phyloP scores from a whole-genome alignment of 306 rosid species.

The Dalbergia cochinchinensis region DNA sequence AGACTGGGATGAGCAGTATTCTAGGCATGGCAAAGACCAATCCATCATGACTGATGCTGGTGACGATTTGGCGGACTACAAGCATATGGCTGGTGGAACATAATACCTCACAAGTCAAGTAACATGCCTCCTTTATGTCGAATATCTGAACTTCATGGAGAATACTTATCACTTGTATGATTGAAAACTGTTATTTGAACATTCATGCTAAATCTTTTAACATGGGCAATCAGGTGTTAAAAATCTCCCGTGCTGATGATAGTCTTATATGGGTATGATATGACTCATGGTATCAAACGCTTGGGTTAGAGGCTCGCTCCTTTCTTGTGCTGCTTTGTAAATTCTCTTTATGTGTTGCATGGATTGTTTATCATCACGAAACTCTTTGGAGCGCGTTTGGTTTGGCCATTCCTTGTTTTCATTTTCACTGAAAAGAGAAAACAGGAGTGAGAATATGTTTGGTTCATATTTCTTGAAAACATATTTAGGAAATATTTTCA shows the following conservation, averaged over 20 bases:
- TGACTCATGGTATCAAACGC: constrained; percentile 22
- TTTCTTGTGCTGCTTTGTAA: constrained; percentile 42
- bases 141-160: constrained; percentile 61
- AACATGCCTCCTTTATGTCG: constrained; percentile 50
- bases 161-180: constrained; percentile 47
- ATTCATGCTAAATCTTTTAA: constrained; percentile 39
- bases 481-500: no score
- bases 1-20: no score
- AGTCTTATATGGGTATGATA: constrained; percentile 31
- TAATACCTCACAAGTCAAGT: constrained; percentile 46
- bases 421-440: no score
- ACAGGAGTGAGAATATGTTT: no score
- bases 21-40: no score
- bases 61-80: constrained; percentile 59
- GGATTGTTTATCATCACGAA: constrained; percentile 38
- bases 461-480: no score
- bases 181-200: constrained; percentile 43
- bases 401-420: no score
- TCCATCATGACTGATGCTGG: constrained; percentile 15
- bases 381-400: neutral
- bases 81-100: constrained; percentile 54
- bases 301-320: constrained; percentile 12
- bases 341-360: constrained; percentile 41
- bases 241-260: constrained; percentile 23
- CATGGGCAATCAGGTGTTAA: constrained; percentile 38